phyloP scores from a whole-genome alignment of 345 rosid genomes.

The Bruguiera sexangula region DNA sequence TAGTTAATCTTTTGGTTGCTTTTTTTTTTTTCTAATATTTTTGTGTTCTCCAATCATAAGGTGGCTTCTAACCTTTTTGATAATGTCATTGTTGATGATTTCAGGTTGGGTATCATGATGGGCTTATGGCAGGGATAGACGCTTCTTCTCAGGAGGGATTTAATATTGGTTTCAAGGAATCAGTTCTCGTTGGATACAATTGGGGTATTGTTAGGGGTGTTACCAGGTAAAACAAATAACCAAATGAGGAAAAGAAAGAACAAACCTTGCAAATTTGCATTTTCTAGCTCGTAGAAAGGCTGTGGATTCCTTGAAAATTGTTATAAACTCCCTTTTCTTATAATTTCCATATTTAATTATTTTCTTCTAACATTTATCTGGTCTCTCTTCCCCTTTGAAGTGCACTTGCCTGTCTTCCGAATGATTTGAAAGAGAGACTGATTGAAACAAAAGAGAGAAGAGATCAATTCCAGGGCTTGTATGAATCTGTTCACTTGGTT shows the following conservation, averaged over 20 bases:
- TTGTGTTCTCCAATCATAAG: background rate
- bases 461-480: slow-evolving; percentile 36
- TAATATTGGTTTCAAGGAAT: slow-evolving; percentile 65
- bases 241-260: background rate
- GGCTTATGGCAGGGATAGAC: slow-evolving; percentile 70
- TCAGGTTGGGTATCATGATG: slow-evolving; percentile 81
- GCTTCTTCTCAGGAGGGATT: slow-evolving; percentile 78
- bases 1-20: background rate
- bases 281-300: background rate
- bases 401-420: slow-evolving; percentile 59
- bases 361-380: slow-evolving; percentile 8
- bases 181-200: slow-evolving; percentile 56
- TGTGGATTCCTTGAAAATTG: background rate
- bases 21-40: background rate
- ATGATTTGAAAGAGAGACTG: slow-evolving; percentile 48
- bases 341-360: background rate
- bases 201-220: slow-evolving; percentile 81
- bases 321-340: background rate
- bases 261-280: background rate
- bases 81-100: background rate
- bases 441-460: slow-evolving; percentile 44
- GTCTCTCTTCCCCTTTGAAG: slow-evolving; percentile 25
- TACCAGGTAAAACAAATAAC: slow-evolving; percentile 46
- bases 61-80: slow-evolving; percentile 3
- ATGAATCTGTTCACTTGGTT: slow-evolving; percentile 40